Evolutionary conservation across 768 basidiomycete genomes (phyloP), one percentile per base, ranked within the genome.

Genomic region (Rubroboletus satanas): DNA sequence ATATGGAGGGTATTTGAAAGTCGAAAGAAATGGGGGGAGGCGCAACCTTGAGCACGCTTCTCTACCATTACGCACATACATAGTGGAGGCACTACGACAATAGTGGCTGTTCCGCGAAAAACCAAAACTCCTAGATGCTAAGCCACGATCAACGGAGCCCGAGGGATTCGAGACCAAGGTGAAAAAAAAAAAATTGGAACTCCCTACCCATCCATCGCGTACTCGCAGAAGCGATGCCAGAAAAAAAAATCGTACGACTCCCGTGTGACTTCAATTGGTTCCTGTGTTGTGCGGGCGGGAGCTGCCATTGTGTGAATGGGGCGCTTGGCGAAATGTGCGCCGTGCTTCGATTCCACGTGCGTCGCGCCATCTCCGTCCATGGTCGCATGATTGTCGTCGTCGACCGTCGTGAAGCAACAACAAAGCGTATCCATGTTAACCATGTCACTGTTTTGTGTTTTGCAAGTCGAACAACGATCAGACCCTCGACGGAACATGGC

Each of bases 341-440:
- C 12, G 7, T 29, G 38, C 47, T n/a, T 18, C 18, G 29, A 42
- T 51, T 31, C 29, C 29, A 31, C 17, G 17, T 29, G 23, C 15
- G 15, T 33, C 21, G 36, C 17, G 5, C 35, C 35, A 39, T 26
- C 14, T 39, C 21, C 12, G 10, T 17, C 37, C 45, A 41, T 45
- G 15, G 37, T 33, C 4, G 29, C 7, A 41, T n/a, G 39, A 45
- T 46, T 29, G 29, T 54, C 42, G 35, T 26, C 26, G 57, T 45
- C 42, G 46, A 50, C 31, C 39, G 55, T 58, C 53, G 58, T 6
- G 51, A 61, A 38, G 54, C 15, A 39, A 49, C 28, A 7, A 26
- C 21, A 9, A 29, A 32, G 14, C 33, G 49, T 64, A 51, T 51
- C 55, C 58, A 61, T 46, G 47, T 18, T 42, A 38, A 45, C 38